Conservation (phyloP, 2,329 filamentous ascomycete genomes). For the Xylariales sp. region DNA sequence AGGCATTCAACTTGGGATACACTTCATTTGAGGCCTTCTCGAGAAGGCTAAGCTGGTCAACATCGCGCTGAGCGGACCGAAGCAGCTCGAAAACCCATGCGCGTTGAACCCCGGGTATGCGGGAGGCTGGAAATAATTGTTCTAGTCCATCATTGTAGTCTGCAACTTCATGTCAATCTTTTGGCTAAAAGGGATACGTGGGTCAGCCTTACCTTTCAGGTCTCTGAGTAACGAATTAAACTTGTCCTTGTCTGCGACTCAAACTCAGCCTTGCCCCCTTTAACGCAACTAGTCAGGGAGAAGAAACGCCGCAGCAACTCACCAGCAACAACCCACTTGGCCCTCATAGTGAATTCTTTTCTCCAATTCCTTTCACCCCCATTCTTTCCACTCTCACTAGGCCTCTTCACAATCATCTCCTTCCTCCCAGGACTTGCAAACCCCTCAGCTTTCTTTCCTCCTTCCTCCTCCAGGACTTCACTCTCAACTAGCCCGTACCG, state of each 20-base stretch:
- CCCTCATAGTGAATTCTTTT: constrained; percentile 29
- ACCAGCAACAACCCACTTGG: constrained; percentile 41
- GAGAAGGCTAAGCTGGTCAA: constrained; percentile 36
- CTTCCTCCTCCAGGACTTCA: constrained; percentile 4
- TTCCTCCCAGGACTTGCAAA: constrained; percentile 7
- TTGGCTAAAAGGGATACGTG: neutral
- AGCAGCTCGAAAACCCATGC: constrained; percentile 43
- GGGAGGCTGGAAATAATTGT: constrained; percentile 38
- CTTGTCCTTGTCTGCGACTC: constrained; percentile 37
- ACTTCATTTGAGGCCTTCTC: constrained; percentile 35
- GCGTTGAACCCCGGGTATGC: constrained; percentile 37
- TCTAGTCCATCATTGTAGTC: constrained; percentile 45
- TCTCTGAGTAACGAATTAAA: constrained; percentile 35
- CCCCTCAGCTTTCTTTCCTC: neutral
- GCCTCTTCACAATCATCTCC: neutral
- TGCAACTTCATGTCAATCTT: constrained; percentile 9
- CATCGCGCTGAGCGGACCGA: constrained; percentile 37
- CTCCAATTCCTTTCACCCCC: constrained; percentile 27
- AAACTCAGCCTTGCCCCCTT: neutral
- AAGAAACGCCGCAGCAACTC: constrained; percentile 16
- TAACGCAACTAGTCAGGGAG: neutral
- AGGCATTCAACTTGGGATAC: constrained; percentile 37
- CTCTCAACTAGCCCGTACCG: constrained; percentile 36
- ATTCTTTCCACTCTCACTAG: constrained; percentile 13
- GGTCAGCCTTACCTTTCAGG: constrained; percentile 30